phyloP scores from a whole-genome alignment of 78 protist species.

The Cavenderia fasciculata region DNA sequence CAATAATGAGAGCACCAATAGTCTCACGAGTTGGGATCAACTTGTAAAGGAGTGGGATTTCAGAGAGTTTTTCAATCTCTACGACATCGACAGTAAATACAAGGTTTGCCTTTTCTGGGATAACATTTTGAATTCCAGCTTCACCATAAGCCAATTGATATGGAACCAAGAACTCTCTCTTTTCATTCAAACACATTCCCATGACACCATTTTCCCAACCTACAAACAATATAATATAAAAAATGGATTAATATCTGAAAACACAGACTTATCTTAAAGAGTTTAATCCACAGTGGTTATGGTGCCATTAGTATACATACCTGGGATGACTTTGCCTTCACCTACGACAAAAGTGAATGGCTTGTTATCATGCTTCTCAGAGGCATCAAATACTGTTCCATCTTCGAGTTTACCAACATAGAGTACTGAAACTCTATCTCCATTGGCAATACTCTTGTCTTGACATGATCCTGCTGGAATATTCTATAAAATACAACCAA shows the following conservation, averaged over 20 bases:
- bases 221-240: neutral
- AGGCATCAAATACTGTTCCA: conserved; percentile 69
- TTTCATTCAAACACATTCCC: conserved; percentile 65
- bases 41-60: conserved; percentile 18
- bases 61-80: neutral
- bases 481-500: neutral
- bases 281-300: neutral
- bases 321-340: conserved; percentile 43
- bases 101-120: conserved; percentile 60
- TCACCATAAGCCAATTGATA: conserved; percentile 78
- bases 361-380: conserved; percentile 13
- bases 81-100: conserved; percentile 30
- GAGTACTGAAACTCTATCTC: conserved; percentile 7
- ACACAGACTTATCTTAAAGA: neutral
- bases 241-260: neutral
- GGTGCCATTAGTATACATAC: neutral
- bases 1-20: conserved; percentile 20
- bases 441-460: neutral
- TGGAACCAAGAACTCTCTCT: conserved; percentile 45
- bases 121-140: conserved; percentile 33
- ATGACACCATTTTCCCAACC: conserved; percentile 51
- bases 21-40: conserved; percentile 32
- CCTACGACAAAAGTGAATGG: conserved; percentile 62
- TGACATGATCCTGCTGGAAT: neutral
- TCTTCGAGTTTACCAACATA: conserved; percentile 68